Percentiles rank a stretch among this genome's conserved stretches.
Evolutionary conservation across 1,139 yeast genomes (phyloP).

Genomic region (Debaryomyces subglobosus): DNA sequence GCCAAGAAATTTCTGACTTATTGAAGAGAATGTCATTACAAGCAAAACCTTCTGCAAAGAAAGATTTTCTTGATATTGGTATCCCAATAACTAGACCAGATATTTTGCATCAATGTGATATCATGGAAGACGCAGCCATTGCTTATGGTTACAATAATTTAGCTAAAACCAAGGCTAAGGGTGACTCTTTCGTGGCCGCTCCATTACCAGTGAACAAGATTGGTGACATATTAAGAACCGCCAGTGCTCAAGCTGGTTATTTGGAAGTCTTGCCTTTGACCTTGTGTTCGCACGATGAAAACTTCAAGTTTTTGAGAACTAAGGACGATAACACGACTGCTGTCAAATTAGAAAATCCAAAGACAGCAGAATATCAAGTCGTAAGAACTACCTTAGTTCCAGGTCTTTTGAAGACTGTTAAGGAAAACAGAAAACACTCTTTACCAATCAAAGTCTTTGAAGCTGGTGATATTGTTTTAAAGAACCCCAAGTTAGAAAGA

Average conservation of each 20-base stretch:
- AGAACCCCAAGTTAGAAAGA: conserved; percentile 79
- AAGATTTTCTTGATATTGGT: conserved; percentile 61
- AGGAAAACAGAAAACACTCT: conserved; percentile 94
- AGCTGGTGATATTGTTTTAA: conserved; percentile 91
- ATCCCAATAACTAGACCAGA: conserved; percentile 96
- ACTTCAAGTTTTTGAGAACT: conserved; percentile 80
- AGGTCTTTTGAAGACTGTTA: conserved; percentile 91
- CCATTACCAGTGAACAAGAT: conserved; percentile 91
- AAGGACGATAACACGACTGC: conserved; percentile 76
- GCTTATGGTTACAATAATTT: conserved; percentile 94
- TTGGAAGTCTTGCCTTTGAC: conserved; percentile 95
- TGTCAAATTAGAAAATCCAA: conserved; percentile 93
- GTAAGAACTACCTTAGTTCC: conserved; percentile 94
- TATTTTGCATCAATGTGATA: conserved; percentile 95
- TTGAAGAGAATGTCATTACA: conserved; percentile 80
- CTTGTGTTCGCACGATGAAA: conserved; percentile 94
- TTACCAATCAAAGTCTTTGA: conserved; percentile 95
- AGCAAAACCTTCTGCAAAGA: conserved; percentile 56
- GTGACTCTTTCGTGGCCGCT: conserved; percentile 80
- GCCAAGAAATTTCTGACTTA: conserved; percentile 68
- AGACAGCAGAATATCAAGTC: conserved; percentile 95
- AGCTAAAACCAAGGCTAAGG: conserved; percentile 76
- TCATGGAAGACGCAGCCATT: conserved; percentile 98
- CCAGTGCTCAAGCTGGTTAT: conserved; percentile 96
- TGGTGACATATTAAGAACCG: conserved; percentile 85